Base-by-base conservation (phyloP, 192 early-diverging fungal genomes). In the Jimgerdemannia flammicorona region DNA sequence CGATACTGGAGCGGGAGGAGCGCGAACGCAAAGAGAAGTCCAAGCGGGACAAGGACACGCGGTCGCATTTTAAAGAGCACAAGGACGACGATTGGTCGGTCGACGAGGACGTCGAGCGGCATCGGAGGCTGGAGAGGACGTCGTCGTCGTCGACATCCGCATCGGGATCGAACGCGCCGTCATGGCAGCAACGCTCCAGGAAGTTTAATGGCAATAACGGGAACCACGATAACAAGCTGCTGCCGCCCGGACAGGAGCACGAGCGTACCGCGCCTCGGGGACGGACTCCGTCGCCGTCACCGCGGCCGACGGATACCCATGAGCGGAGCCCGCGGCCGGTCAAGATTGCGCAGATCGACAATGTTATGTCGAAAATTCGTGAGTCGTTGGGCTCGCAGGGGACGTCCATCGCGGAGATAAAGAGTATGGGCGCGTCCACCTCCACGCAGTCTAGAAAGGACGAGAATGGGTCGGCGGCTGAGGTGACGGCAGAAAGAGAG, bases 281-380 rank as follows among this genome's bases (percentile, higher is more conserved):
- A 14, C 49, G 8, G 49, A 10, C 49, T 14, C 49, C 8, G 8
- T 59, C 49, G 49, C 49, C 49, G 14, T 59, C 49, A 14, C 49
- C 49, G 0, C 6, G 49, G 49, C 49, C 49, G 14, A 6, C 6
- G 49, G 49, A 59, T 6, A 59, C 2, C 0, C 49, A 59, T 6
- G 49, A 59, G 14, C 49, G 49, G 14, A 2, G 49, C 49, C 0
- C 49, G 14, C 6, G 49, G 18, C 66, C 74, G 7, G 66, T 75
- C 10, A 68, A 65, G 11, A 66, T 75, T 11, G 67, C 74, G 7
- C 40, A 75, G 29, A 75, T 75, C 18, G 74, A 75, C 19, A 66
- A 75, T n/a, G 74, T 75, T 20, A 75, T 75, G 74, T 75, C 66
- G 20, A 69, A 66, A 3, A 75, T 75, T 42, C 74, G 74, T 8